Evolutionary conservation across 2,329 filamentous ascomycete species (phyloP), one percentile per base, ranked within the genome.

Genomic region (Dryadomyces quercus-mongolicae): DNA sequence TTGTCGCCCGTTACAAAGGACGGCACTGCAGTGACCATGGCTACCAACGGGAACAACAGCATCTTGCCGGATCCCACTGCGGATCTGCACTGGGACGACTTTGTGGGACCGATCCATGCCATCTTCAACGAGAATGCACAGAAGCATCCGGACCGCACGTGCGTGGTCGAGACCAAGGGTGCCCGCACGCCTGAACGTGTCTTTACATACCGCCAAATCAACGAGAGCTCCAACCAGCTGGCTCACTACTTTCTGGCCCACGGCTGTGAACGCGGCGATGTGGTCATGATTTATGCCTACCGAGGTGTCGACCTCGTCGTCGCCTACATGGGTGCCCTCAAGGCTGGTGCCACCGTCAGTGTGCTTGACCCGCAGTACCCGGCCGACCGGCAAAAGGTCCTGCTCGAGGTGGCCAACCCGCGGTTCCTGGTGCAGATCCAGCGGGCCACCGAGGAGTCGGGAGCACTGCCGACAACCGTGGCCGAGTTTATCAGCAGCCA

Each of bases 241-340:
- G 87, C 89, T 21, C 83, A 95, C 69, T 80, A 95, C 64, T 76
- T 96, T 20, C 78, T 86, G 53, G 75, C 84, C 51, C 76, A 82
- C 62, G 90, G 91, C 55, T 75, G 89, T 59, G 75, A 82, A 56
- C 75, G 82, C 60, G 90, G 89, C 9, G 90, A 97, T 65, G 90
- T 95, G 2, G 89, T 95, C 62, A 95, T 95, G 88, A 87, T 93
- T 59, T 96, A 84, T 65, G 88, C 88, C 54, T 80, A 95, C 69
- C 82, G 91, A 43, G 22, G 34, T 55, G 90, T 95, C 38, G 76
- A 81, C 31, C 67, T 82, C 13, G 73, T 81, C 46, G 64, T 73
- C 49, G 88, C 85, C 40, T 83, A 90, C 53, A 95, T 95, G 88
- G 91, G 90, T 56, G 78, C 76, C 21, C 65, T 81, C 25, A 64